Conservation (phyloP, 257 asterid species). For the Salvia hispanica region DNA sequence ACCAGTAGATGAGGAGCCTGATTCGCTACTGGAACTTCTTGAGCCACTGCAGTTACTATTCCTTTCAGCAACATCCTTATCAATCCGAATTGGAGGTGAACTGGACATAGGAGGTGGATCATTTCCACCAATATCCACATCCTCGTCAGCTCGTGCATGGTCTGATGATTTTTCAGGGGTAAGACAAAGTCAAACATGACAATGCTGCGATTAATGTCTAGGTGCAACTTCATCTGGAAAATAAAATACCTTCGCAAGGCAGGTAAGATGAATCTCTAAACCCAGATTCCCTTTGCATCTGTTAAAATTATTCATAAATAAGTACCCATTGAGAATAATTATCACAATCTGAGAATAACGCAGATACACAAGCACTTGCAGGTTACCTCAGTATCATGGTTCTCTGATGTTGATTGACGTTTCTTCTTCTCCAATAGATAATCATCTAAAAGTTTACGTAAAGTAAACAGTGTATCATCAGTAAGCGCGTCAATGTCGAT, state of each 20-base stretch:
- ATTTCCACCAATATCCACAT: slow-evolving; percentile 74
- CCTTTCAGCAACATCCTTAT: slow-evolving; percentile 50
- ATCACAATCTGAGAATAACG: slow-evolving; percentile 12
- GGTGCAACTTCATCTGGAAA: slow-evolving; percentile 16
- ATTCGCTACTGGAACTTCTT: slow-evolving; percentile 70
- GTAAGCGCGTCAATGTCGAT: slow-evolving; percentile 72
- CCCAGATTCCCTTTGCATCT: slow-evolving; percentile 64
- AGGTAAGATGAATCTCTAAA: slow-evolving; percentile 52
- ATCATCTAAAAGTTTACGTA: slow-evolving; percentile 75
- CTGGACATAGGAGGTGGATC: slow-evolving; percentile 72
- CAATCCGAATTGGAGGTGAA: slow-evolving; percentile 59
- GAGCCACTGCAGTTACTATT: slow-evolving; percentile 66
- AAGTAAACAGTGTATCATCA: slow-evolving; percentile 60
- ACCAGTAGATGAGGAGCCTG: slow-evolving; percentile 76
- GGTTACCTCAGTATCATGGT: slow-evolving; percentile 60
- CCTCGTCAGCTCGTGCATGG: slow-evolving; percentile 66
- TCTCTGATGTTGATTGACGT: slow-evolving; percentile 46
- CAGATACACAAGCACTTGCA: slow-evolving; percentile 16
- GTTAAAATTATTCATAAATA: slow-evolving; percentile 28
- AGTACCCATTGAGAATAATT: slow-evolving; percentile 15
- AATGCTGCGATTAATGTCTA: slow-evolving; percentile 8
- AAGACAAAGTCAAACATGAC: slow-evolving; percentile 20
- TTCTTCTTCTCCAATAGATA: slow-evolving; percentile 51
- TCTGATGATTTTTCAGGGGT: slow-evolving; percentile 38
- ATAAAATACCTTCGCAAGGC: slow-evolving; percentile 57